Base-by-base conservation (phyloP, 2,329 filamentous ascomycete species). In the Parascedosporium putredinis region DNA sequence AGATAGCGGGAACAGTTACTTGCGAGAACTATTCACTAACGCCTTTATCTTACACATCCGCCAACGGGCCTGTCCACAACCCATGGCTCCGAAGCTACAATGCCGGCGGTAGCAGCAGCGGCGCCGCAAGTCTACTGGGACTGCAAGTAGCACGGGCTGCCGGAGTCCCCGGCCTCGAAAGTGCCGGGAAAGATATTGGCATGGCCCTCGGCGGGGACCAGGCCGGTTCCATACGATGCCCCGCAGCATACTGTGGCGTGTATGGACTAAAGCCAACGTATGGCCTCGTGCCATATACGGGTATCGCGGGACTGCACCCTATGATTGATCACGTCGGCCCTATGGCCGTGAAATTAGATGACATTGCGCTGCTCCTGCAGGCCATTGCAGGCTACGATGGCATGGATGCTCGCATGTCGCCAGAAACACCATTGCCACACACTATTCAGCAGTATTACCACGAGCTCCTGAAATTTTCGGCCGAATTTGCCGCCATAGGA, bases 381-480 rank as follows among this genome's bases (percentile, higher is more conserved):
- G 67, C 65, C 1, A 64, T 76, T 33, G 68, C 72, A 3, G 74
- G 74, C 1, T 65, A 65, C 44, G 73, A 77, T 55, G 70, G 70
- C 10, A 63, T 75, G n/a, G 74, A 77, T 55, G 59, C 64, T 1
- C 62, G 67, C 7, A 64, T 64, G 59, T 63, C 60, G 1, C 66
- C 67, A 6, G 62, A 64, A 52, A 62, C 65, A 1, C 67, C 66
- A 1, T 57, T 70, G 16, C 57, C 58, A 20, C 42, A 55, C 7
- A 54, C 61, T 8, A 63, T 68, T 2, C 55, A 57, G 4, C 54
- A 61, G 5, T 69, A 70, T 50, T 58, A 60, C 16, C 51, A 54
- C 16, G 51, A 58, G 0, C 56, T 69, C 2, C 55, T 55, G 24
- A 44, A 50, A 38, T 16, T 33, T 45, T 24, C 48, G 18, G n/a